phyloP scores from a whole-genome alignment of 768 basidiomycete species.

The Steccherinum ochraceum region DNA sequence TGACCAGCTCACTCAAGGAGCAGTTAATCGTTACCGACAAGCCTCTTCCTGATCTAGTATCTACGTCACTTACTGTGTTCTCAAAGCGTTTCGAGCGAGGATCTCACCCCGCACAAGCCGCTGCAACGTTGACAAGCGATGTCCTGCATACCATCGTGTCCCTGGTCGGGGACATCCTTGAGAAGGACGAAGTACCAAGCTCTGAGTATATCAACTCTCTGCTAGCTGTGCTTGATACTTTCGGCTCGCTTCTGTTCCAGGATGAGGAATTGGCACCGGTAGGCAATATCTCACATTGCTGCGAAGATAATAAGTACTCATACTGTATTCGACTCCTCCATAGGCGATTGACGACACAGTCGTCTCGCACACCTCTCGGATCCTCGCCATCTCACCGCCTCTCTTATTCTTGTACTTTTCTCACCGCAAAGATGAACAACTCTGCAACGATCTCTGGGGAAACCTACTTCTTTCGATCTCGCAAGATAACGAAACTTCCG shows the following conservation, averaged over 20 bases:
- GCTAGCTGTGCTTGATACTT: constrained; percentile 42
- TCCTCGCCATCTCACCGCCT: constrained; percentile 35
- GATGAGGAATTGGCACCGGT: constrained; percentile 40
- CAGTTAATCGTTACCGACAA: constrained; percentile 2
- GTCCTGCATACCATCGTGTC: constrained; percentile 29
- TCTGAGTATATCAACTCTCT: constrained; percentile 22
- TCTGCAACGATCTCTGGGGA: constrained; percentile 38
- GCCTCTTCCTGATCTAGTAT: constrained; percentile 29
- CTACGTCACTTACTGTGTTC: constrained; percentile 42
- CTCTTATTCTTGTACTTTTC: constrained; percentile 49
- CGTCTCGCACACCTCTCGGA: constrained; percentile 27
- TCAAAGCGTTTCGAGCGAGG: constrained; percentile 32
- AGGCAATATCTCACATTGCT: too few species aligned
- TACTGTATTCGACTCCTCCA: background rate
- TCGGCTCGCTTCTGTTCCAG: constrained; percentile 44
- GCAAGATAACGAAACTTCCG: constrained; percentile 22
- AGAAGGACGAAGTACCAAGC: constrained; percentile 12
- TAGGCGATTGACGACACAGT: constrained; percentile 45
- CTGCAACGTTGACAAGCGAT: constrained; percentile 25
- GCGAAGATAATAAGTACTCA: background rate
- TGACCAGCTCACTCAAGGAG: constrained; percentile 27
- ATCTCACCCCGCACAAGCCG: constrained; percentile 19
- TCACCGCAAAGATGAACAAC: constrained; percentile 29
- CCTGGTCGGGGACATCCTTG: constrained; percentile 24
- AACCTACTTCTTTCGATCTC: constrained; percentile 39